Base-by-base conservation (phyloP, 768 basidiomycete species). In the Lactifluus rugatus region DNA sequence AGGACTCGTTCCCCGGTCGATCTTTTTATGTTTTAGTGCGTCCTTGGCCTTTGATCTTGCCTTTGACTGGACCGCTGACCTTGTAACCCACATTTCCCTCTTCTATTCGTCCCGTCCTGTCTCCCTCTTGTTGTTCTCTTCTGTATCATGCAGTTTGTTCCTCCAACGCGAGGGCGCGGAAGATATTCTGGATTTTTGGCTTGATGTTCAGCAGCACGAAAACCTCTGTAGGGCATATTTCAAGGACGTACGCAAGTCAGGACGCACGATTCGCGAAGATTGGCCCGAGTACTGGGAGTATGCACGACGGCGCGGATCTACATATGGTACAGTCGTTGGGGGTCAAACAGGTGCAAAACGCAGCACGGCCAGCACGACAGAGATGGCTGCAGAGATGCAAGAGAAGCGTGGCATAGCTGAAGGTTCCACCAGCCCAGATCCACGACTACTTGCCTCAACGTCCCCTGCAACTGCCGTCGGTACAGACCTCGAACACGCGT, bases 271-370 rank as follows among this genome's bases (percentile, higher is more conserved):
- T 70, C 88, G 87, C 69, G 89, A 97, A 17, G 96, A 97, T 70
- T 99, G 96, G 96, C 96, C 96, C 5, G 91, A 96, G 70, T 98
- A 95, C 67, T 94, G 91, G 84, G 87, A 93, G 62, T 91, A 93
- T 69, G 96, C 96, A 13, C 82, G 92, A 48, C 77, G 87, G 47
- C 76, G 95, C 50, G 96, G 95, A 4, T 93, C 92, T 5, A 93
- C 95, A 56, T 98, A 97, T 66, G 89, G 91, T 9, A 85, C 89
- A 0, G 85, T 95, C 25, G 87, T 95, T 10, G 89, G 89, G 1
- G 75, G 80, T 64, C 79, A 79, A 11, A 77, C 81, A 28, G 78
- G 65, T 44, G 73, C 79, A 60, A 92, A 92, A 72, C 83, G 88
- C 67, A 90, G 87, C 68, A 91, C 89, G 0, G 74, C 82, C 50